Conservation (phyloP, 192 early-diverging fungal genomes). For the Coemansia brasiliensis region DNA sequence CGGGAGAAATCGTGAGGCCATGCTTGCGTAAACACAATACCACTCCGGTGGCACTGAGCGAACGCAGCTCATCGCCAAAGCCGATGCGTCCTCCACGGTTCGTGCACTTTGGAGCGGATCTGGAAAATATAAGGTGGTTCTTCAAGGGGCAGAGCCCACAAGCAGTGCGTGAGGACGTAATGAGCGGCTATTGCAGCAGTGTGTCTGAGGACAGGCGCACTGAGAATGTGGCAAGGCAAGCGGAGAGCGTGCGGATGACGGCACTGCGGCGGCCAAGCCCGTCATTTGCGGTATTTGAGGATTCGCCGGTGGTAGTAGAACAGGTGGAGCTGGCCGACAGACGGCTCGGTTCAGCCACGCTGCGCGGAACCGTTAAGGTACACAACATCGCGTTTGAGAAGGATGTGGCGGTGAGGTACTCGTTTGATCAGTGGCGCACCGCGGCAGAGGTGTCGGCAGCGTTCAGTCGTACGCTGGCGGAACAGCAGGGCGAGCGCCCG, state of each 20-base stretch:
- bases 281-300: conserved; percentile 50
- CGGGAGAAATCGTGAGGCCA: conserved; percentile 53
- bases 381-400: conserved; percentile 89
- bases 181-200: conserved; percentile 17
- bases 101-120: conserved; percentile 67
- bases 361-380: conserved; percentile 71
- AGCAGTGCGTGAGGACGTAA: conserved; percentile 49
- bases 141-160: conserved; percentile 66
- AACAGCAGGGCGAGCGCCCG: conserved; percentile 28
- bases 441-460: conserved; percentile 64
- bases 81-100: conserved; percentile 55
- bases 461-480: conserved; percentile 61
- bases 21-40: conserved; percentile 37
- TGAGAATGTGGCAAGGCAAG: background rate
- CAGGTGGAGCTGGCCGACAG: conserved; percentile 53
- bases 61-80: conserved; percentile 6
- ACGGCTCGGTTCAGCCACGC: conserved; percentile 42
- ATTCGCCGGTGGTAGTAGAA: conserved; percentile 61
- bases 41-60: background rate
- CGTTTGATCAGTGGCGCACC: conserved; percentile 80
- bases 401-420: conserved; percentile 74
- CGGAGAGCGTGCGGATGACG: conserved; percentile 36
- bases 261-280: conserved; percentile 42
- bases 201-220: conserved; percentile 25
- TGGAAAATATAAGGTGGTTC: conserved; percentile 72